A percentile compares a stretch with the other conserved stretches of the same genome.
Conservation (phyloP, 495 filamentous ascomycete genomes). For the Articulospora tetracladia region DNA sequence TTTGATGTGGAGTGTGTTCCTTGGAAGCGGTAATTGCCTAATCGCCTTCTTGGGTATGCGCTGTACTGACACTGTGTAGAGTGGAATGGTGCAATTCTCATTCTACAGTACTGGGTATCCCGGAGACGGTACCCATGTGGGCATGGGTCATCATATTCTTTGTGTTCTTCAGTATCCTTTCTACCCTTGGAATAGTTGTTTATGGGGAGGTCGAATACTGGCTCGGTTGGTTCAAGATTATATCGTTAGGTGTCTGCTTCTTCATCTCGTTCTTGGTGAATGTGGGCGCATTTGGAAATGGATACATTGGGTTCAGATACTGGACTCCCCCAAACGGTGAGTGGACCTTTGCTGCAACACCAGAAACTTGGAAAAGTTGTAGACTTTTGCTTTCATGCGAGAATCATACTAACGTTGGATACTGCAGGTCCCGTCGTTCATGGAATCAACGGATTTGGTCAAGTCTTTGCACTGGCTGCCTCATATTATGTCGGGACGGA, state of each 20-base stretch:
- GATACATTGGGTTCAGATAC: slow-evolving; percentile 52
- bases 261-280: slow-evolving; percentile 24
- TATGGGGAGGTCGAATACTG: slow-evolving; percentile 71
- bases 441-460: slow-evolving; percentile 47
- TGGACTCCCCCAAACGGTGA: slow-evolving; percentile 59
- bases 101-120: slow-evolving; percentile 66
- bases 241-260: slow-evolving; percentile 57
- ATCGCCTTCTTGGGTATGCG: neutral
- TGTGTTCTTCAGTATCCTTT: slow-evolving; percentile 58
- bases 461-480: slow-evolving; percentile 71
- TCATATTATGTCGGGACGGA: slow-evolving; percentile 39
- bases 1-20: slow-evolving; percentile 12
- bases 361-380: too few relatives aligned
- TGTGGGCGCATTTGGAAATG: slow-evolving; percentile 29
- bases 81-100: slow-evolving; percentile 51
- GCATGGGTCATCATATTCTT: slow-evolving; percentile 71
- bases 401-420: neutral
- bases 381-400: neutral
- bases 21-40: neutral
- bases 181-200: slow-evolving; percentile 59
- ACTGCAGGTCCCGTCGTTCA: slow-evolving; percentile 46
- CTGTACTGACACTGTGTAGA: slow-evolving; percentile 8
- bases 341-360: neutral
- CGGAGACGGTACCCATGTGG: slow-evolving; percentile 40
- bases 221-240: slow-evolving; percentile 52